A percentile compares a stretch with the other conserved stretches of the same genome.
Evolutionary conservation across 129 eudicot genomes (phyloP).

Genomic region (Artemisia argyi): DNA sequence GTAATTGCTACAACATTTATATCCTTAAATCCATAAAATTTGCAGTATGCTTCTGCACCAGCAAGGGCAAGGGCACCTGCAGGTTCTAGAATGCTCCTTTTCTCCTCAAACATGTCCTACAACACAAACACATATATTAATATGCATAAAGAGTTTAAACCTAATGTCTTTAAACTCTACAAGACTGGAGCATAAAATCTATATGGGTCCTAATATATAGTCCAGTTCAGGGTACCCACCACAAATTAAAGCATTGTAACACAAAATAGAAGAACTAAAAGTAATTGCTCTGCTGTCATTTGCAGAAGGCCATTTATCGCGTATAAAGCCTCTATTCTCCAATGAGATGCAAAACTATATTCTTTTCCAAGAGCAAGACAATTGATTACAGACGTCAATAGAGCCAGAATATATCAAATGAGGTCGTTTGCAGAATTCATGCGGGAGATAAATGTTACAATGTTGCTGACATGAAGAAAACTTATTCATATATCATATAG

Average conservation of each 20-base stretch:
- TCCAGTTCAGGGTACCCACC: background rate
- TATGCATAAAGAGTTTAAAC: background rate
- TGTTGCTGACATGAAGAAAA: background rate
- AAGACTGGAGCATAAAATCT: background rate
- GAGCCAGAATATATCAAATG: background rate
- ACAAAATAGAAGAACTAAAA: background rate
- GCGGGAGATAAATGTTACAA: background rate
- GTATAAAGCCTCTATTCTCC: background rate
- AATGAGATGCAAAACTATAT: background rate
- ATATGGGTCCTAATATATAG: background rate
- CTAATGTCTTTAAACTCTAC: background rate
- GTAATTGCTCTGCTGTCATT: background rate
- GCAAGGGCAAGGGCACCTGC: conserved; percentile 99
- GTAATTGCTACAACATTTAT: conserved; percentile 81
- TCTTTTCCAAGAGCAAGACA: background rate
- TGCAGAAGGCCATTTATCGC: background rate
- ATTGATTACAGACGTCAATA: background rate
- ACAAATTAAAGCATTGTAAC: background rate
- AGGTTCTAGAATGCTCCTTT: conserved; percentile 94
- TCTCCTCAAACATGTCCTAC: conserved; percentile 99
- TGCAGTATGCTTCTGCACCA: conserved; percentile 99
- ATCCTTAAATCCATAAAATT: conserved; percentile 73
- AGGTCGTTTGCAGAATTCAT: background rate
- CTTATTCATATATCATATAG: background rate
- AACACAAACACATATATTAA: background rate